Evolutionary conservation across 2,329 filamentous ascomycete genomes (phyloP).

Genomic region (Pleoardoris graminearum): DNA sequence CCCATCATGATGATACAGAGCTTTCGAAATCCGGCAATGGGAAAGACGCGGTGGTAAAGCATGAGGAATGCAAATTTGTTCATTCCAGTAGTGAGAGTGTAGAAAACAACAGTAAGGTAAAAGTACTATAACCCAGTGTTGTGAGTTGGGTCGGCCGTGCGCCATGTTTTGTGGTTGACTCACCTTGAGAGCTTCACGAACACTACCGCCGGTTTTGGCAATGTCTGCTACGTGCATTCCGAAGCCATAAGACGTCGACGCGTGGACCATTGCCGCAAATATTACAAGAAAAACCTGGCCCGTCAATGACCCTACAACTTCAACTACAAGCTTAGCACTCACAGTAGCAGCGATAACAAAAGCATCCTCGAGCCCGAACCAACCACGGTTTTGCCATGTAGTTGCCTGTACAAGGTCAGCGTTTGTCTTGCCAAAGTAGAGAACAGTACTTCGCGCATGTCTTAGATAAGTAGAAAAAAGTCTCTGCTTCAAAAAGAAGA

Average conservation of each 20-base stretch:
- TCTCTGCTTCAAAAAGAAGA: no score
- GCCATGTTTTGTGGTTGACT: no score
- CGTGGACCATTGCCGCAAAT: conserved; percentile 17
- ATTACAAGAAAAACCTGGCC: conserved; percentile 19
- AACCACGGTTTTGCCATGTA: conserved; percentile 28
- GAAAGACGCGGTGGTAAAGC: conserved; percentile 32
- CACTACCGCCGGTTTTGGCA: conserved; percentile 19
- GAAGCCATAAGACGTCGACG: conserved; percentile 27
- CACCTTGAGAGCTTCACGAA: conserved; percentile 24
- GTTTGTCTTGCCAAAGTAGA: no score
- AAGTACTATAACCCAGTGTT: conserved; percentile 18
- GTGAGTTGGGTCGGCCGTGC: no score
- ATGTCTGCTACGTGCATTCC: conserved; percentile 24
- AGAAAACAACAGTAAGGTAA: conserved; percentile 29
- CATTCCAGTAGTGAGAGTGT: conserved; percentile 28
- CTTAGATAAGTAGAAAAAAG: no score
- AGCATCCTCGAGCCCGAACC: conserved; percentile 30
- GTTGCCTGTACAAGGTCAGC: no score
- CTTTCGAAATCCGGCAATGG: conserved; percentile 20
- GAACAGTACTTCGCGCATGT: no score
- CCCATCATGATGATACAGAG: conserved; percentile 20
- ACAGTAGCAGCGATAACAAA: conserved; percentile 29
- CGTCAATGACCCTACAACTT: background rate
- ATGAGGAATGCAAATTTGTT: conserved; percentile 33
- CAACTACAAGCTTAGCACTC: background rate